A percentile compares a stretch with the other conserved stretches of the same genome.
These are phyloP conservation scores for Gillenia trifoliata DNA, from an alignment of 306 rosid species.

Conservation along the genomic window DNA sequence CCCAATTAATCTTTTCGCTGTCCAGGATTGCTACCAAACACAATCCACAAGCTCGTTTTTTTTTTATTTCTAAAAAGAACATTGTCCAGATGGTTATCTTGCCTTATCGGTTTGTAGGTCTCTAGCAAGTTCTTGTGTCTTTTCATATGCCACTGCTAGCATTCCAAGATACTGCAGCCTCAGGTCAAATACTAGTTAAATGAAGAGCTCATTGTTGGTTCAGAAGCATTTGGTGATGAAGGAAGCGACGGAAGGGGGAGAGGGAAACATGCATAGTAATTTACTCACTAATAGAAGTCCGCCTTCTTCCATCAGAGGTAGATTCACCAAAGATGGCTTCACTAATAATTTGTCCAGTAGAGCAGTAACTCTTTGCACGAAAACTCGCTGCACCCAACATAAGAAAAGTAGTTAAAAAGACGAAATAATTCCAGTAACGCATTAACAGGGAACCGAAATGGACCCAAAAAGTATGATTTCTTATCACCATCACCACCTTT, in stretches of 20 bases:
- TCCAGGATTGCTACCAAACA: not conserved
- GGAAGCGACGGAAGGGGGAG: not conserved
- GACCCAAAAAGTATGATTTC: not conserved
- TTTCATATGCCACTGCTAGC: constrained; percentile 97
- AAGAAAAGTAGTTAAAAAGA: not conserved
- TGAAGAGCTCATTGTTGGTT: constrained; percentile 14
- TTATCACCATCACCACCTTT: not conserved
- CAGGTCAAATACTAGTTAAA: constrained; percentile 34
- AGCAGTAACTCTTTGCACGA: constrained; percentile 90
- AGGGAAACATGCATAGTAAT: constrained; percentile 13
- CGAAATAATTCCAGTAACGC: not conserved
- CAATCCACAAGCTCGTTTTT: not conserved
- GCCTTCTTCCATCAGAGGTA: constrained; percentile 94
- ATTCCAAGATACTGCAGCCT: constrained; percentile 91
- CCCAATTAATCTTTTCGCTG: not conserved
- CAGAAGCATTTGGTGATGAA: constrained; percentile 12
- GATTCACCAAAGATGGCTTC: constrained; percentile 85
- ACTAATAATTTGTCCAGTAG: constrained; percentile 81
- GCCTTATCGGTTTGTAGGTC: constrained; percentile 62
- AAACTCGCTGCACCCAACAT: constrained; percentile 69
- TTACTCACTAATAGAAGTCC: constrained; percentile 90
- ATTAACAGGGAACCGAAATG: not conserved
- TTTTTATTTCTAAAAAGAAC: too few relatives aligned
- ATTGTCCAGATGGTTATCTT: not conserved
- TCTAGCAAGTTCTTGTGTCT: constrained; percentile 92